Base-by-base conservation (phyloP, 768 basidiomycete species). In the Leccinum broughii region DNA sequence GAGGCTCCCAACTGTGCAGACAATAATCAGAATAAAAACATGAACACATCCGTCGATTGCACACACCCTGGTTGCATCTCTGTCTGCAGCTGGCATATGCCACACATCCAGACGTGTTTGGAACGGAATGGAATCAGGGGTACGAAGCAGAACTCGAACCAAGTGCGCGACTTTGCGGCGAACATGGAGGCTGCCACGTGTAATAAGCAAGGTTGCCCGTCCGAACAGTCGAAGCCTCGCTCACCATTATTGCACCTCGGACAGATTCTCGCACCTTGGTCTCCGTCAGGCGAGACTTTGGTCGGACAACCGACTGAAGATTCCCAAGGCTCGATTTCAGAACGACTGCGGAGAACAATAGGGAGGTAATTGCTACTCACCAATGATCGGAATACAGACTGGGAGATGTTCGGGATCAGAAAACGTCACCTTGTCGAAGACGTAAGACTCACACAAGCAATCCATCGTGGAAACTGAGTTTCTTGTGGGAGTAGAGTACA, bases 101-200 rank as follows among this genome's bases (percentile, higher is more conserved):
- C 78, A 72, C 90, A 92, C 59, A 86, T 68, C 87, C 89, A 90
- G 54, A 92, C 74, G 56, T 82, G 83, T 56, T 81, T 82, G 52
- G 81, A 81, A 24, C 73, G 80, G 66, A 90, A 75, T 2, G 90
- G 90, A 48, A 92, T 72, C 58, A 92, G 73, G 24, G 87, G 90
- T 14, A 92, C 78, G 72, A 84, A 89, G 76, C 86, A 91, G 50
- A 92, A 69, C 72, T 90, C 87, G 68, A 92, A 88, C 90, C 89
- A 91, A 39, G 75, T 83, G 57, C 85, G 84, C 35, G 80, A 79
- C 70, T 88, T 89, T 32, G 86, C 86, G 32, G 81, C 76, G 53
- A 85, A 74, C 57, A 89, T 85, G 54, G 85, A 80, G 24, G 77
- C 89, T 89, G 44, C 15, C 24, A 64, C 15, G 24, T 35, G 34